A percentile compares a stretch with the other conserved stretches of the same genome.
Conservation (phyloP, 345 rosid species). For the Hibiscus syriacus region DNA sequence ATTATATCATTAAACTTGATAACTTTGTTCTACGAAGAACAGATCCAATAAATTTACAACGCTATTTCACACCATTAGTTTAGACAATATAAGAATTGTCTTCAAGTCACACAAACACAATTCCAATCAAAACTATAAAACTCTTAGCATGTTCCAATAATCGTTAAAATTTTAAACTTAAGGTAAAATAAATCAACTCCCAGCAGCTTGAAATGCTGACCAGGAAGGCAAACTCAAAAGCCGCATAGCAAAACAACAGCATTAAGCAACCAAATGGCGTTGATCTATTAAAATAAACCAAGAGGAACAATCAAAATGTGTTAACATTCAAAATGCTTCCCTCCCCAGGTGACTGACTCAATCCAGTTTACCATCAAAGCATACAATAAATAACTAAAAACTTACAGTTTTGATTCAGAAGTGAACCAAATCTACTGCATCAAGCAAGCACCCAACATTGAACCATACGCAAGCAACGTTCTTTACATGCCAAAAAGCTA, state of each 20-base stretch:
- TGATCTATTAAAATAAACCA: conserved; percentile 20
- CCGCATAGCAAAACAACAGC: conserved; percentile 1
- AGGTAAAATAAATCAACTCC: not conserved
- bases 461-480: conserved; percentile 6
- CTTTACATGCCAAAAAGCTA: conserved; percentile 1
- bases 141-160: not conserved
- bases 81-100: not conserved
- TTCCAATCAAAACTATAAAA: not conserved
- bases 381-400: not conserved
- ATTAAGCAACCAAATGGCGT: not conserved
- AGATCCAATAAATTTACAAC: not conserved
- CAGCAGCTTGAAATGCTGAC: not conserved
- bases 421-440: conserved; percentile 15
- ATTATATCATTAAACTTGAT: not conserved
- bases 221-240: not conserved
- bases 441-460: conserved; percentile 9
- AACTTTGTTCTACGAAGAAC: not conserved
- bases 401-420: not conserved
- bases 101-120: too few species aligned
- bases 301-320: not conserved
- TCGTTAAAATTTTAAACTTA: not conserved
- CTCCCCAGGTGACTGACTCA: conserved; percentile 19
- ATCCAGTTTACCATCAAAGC: conserved; percentile 16
- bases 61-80: not conserved
- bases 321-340: conserved; percentile 7